Conservation (phyloP, 1,284 basidiomycete species). For the Ganoderma leucocontextum region DNA sequence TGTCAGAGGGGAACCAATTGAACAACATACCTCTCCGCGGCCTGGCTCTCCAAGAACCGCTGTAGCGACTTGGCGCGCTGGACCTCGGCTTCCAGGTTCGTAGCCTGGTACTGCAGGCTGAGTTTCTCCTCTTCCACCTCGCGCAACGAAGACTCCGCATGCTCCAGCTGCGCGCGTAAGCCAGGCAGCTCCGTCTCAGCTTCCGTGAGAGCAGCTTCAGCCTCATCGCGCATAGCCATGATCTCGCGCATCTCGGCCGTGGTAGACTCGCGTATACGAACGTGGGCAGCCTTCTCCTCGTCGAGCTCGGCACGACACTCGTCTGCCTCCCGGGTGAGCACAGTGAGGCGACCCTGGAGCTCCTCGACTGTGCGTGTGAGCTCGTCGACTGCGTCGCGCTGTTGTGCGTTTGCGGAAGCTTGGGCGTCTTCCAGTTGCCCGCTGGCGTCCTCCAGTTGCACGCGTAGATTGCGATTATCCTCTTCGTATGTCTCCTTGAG, state of each 20-base stretch:
- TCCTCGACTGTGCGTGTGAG: slow-evolving; percentile 41
- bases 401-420: slow-evolving; percentile 38
- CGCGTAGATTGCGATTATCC: slow-evolving; percentile 39
- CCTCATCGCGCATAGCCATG: slow-evolving; percentile 37
- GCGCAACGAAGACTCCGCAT: slow-evolving; percentile 35
- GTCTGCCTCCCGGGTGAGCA: slow-evolving; percentile 37
- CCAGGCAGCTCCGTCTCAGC: slow-evolving; percentile 41
- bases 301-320: slow-evolving; percentile 45
- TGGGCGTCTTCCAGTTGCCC: slow-evolving; percentile 36
- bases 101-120: slow-evolving; percentile 60
- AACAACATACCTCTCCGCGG: slow-evolving; percentile 59
- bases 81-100: slow-evolving; percentile 66
- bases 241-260: slow-evolving; percentile 36
- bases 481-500: slow-evolving; percentile 36
- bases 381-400: slow-evolving; percentile 40
- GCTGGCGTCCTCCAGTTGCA: slow-evolving; percentile 34
- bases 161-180: slow-evolving; percentile 41
- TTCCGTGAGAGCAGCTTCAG: slow-evolving; percentile 39
- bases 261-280: slow-evolving; percentile 37
- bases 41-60: slow-evolving; percentile 67
- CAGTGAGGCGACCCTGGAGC: slow-evolving; percentile 35
- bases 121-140: slow-evolving; percentile 57
- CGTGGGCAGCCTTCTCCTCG: slow-evolving; percentile 45
- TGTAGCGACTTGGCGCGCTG: slow-evolving; percentile 67
- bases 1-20: slow-evolving; percentile 14